phyloP scores from a whole-genome alignment of 179 eudicot genomes.

The Beta corolliflora region DNA sequence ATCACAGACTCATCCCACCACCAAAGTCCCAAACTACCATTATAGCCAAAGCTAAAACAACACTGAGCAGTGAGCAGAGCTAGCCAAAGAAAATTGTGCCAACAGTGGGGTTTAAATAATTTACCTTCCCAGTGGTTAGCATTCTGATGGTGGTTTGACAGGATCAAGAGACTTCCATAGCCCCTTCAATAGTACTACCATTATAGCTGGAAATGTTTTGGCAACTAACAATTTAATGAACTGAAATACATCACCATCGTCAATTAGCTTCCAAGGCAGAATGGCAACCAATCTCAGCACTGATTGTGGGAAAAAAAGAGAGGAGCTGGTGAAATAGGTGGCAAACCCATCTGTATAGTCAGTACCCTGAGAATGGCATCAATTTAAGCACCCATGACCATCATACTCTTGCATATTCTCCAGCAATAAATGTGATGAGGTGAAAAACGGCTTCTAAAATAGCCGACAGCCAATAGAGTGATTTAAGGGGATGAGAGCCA shows the following conservation, averaged over 20 bases:
- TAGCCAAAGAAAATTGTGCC: not conserved
- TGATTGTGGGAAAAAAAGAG: not conserved
- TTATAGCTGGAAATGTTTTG: not conserved
- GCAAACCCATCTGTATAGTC: not conserved
- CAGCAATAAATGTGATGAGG: not conserved
- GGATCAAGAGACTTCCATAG: not conserved
- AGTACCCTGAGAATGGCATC: not conserved
- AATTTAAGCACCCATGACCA: not conserved
- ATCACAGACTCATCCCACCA: not conserved
- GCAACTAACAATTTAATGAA: no score
- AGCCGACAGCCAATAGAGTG: not conserved
- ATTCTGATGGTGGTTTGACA: not conserved
- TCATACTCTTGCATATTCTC: not conserved
- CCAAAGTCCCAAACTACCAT: not conserved
- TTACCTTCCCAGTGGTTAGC: not conserved
- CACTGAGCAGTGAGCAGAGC: not conserved
- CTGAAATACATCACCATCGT: not conserved
- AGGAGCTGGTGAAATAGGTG: not conserved
- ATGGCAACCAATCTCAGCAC: not conserved
- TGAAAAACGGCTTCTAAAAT: not conserved
- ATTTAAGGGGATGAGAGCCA: not conserved
- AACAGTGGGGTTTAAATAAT: not conserved
- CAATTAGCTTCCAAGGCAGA: not conserved
- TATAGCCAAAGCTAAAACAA: not conserved
- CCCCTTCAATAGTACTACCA: not conserved